Evolutionary conservation across 148 eudicot genomes (phyloP).

Genomic region (Oxyria digyna): DNA sequence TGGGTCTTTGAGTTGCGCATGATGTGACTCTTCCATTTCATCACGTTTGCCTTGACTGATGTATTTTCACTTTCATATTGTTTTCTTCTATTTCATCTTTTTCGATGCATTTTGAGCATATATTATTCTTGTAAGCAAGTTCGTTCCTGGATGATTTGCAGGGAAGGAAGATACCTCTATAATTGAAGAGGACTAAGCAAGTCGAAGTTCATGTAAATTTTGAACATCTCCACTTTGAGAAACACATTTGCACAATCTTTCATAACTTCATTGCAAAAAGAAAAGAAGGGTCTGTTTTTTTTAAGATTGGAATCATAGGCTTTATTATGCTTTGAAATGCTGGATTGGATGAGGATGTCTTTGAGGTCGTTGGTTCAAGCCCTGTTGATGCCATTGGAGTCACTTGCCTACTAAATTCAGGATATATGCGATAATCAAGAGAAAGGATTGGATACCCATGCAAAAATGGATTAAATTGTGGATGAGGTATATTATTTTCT

Average conservation of each 20-base stretch:
- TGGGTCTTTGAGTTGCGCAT: constrained; percentile 1
- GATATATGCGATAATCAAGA: no score
- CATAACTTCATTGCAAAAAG: not conserved
- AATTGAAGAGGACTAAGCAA: constrained; percentile 16
- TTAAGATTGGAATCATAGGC: not conserved
- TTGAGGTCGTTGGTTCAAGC: no score
- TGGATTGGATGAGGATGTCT: no score
- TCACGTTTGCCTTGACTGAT: not conserved
- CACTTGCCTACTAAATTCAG: no score
- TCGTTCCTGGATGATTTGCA: constrained; percentile 14
- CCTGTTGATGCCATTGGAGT: no score
- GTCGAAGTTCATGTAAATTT: constrained; percentile 33
- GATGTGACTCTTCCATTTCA: not conserved
- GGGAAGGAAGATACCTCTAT: constrained; percentile 24
- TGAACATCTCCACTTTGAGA: not conserved
- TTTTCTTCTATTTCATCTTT: not conserved
- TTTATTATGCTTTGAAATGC: no score
- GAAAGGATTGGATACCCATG: not conserved
- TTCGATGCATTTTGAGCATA: not conserved
- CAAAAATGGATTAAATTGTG: not conserved
- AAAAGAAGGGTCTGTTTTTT: not conserved
- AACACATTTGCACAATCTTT: not conserved
- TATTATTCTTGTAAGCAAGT: not conserved
- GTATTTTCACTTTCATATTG: not conserved
- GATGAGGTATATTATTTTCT: not conserved